Evolutionary conservation across 108 stramenopile species (phyloP).

Genomic region (Conticribra weissflogii): DNA sequence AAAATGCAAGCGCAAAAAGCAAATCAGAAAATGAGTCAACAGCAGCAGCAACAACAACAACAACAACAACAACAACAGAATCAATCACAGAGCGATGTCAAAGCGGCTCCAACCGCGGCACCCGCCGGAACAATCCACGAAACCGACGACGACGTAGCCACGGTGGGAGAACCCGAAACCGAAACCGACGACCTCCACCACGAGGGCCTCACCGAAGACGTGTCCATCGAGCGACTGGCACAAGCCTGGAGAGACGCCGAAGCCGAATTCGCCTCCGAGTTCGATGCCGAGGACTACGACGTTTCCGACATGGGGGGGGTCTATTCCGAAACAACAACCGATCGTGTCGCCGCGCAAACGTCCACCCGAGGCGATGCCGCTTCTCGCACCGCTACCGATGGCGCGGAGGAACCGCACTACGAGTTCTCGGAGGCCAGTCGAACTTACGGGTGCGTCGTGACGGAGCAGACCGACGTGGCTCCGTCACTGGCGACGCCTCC

Average conservation of each 20-base stretch:
- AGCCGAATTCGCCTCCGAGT: conserved; percentile 61
- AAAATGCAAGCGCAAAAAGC: conserved; percentile 30
- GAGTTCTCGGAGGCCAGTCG: conserved; percentile 48
- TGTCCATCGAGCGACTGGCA: conserved; percentile 75
- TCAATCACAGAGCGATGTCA: no score
- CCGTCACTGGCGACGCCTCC: conserved; percentile 10
- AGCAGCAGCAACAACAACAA: conserved; percentile 5
- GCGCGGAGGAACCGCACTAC: conserved; percentile 33
- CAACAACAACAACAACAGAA: conserved; percentile 4
- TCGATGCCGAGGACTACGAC: conserved; percentile 37
- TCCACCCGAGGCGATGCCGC: background rate
- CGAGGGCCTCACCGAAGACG: conserved; percentile 49
- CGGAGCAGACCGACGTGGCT: conserved; percentile 18
- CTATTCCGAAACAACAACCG: conserved; percentile 10
- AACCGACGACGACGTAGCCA: conserved; percentile 24
- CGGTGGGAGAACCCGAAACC: conserved; percentile 18
- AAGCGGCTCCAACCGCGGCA: no score
- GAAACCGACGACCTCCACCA: conserved; percentile 20
- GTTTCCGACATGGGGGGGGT: conserved; percentile 28
- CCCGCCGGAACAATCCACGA: conserved; percentile 1
- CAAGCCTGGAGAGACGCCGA: conserved; percentile 84
- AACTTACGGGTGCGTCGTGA: conserved; percentile 30
- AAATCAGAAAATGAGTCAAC: conserved; percentile 15
- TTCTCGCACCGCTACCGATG: background rate
- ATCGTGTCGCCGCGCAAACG: background rate